A percentile compares a stretch with the other conserved stretches of the same genome.
Evolutionary conservation across 371 early-diverging fungal genomes (phyloP).

Genomic region (Rhizopus delemar): DNA sequence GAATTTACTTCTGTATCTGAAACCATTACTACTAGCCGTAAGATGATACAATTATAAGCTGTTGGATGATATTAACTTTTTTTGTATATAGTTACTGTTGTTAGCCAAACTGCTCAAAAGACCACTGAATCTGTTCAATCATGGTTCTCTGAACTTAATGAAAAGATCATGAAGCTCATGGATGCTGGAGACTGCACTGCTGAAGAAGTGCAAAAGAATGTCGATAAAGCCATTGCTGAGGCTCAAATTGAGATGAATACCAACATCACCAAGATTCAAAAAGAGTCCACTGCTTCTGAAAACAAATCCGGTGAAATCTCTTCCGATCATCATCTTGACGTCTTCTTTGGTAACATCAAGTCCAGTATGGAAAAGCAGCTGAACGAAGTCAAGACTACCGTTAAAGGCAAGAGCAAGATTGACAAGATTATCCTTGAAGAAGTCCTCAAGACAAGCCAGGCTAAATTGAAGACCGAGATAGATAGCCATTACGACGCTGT

Average conservation of each 20-base stretch:
- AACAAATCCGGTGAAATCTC: slow-evolving; percentile 10
- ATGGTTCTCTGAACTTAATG: slow-evolving; percentile 18
- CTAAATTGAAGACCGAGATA: slow-evolving; percentile 20
- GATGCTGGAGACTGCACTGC: slow-evolving; percentile 25
- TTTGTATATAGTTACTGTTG: slow-evolving; percentile 12
- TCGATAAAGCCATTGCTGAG: slow-evolving; percentile 22
- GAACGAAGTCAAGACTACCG: slow-evolving; percentile 22
- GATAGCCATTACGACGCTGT: slow-evolving; percentile 23
- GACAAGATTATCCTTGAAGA: slow-evolving; percentile 25
- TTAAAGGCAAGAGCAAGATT: slow-evolving; percentile 21
- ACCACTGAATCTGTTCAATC: slow-evolving; percentile 25
- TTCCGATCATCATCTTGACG: slow-evolving; percentile 29
- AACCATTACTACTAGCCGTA: slow-evolving; percentile 24
- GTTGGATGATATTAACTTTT: neutral
- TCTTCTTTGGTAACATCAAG: slow-evolving; percentile 35
- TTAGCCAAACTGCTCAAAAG: slow-evolving; percentile 28
- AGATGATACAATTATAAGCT: slow-evolving; percentile 4
- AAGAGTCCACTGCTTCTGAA: neutral
- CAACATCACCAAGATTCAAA: slow-evolving; percentile 20
- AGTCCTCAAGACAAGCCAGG: slow-evolving; percentile 17
- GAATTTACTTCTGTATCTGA: slow-evolving; percentile 22
- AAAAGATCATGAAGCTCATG: slow-evolving; percentile 16
- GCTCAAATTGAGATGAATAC: slow-evolving; percentile 36
- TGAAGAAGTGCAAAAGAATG: slow-evolving; percentile 24
- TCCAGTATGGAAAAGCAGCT: slow-evolving; percentile 29